phyloP scores from a whole-genome alignment of 257 asterid species.

The Solanum chmielewskii region DNA sequence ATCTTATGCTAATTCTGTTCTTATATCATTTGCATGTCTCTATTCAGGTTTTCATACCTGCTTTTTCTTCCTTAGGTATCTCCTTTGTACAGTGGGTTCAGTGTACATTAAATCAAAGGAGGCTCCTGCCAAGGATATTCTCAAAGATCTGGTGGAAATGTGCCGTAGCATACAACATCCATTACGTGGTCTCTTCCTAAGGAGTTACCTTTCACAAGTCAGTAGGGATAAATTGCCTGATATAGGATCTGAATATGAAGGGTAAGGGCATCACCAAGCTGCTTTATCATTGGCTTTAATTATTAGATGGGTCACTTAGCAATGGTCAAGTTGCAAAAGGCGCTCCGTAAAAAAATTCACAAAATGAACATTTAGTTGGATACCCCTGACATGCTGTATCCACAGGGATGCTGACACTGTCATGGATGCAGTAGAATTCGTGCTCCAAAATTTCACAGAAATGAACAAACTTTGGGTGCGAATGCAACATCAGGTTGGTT shows the following conservation, averaged over 20 bases:
- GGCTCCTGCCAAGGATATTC: slow-evolving; percentile 97
- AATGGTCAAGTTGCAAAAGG: background rate
- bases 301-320: background rate
- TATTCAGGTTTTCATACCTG: background rate
- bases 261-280: slow-evolving; percentile 38
- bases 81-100: slow-evolving; percentile 93
- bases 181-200: slow-evolving; percentile 85
- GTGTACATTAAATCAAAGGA: slow-evolving; percentile 94
- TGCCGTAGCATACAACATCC: slow-evolving; percentile 97
- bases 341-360: background rate
- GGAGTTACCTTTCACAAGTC: slow-evolving; percentile 99
- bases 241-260: slow-evolving; percentile 94
- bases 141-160: slow-evolving; percentile 98
- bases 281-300: background rate
- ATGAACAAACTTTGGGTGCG: slow-evolving; percentile 99
- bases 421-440: slow-evolving; percentile 86
- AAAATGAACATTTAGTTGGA: background rate
- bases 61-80: slow-evolving; percentile 48
- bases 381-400: background rate
- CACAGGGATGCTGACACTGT: slow-evolving; percentile 91
- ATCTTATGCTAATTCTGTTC: background rate
- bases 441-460: slow-evolving; percentile 97
- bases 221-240: slow-evolving; percentile 95
- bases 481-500: slow-evolving; percentile 97
- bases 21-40: background rate